Conservation (phyloP, 2,329 filamentous ascomycete species). For the Dothideomycetes sp. region DNA sequence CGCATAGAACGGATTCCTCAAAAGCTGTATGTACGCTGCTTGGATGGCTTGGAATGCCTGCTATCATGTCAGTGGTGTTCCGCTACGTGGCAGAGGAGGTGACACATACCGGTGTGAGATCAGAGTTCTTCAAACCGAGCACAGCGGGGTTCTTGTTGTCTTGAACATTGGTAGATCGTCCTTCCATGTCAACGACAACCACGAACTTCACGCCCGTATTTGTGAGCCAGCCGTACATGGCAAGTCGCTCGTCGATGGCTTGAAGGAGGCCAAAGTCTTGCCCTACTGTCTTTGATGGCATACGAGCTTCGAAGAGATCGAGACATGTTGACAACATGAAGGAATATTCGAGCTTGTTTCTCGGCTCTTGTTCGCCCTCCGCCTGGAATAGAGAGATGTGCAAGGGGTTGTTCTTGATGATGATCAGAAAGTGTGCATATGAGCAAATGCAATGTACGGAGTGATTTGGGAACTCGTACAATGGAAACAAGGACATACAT, state of each 20-base stretch:
- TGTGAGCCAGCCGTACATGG: constrained; percentile 91
- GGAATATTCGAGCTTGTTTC: constrained; percentile 76
- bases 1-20: constrained; percentile 92
- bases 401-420: constrained; percentile 76
- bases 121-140: constrained; percentile 68
- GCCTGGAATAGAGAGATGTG: constrained; percentile 85
- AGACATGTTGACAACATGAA: constrained; percentile 85
- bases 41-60: constrained; percentile 84
- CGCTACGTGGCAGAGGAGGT: neutral
- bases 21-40: constrained; percentile 74
- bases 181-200: constrained; percentile 82
- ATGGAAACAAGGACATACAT: constrained; percentile 45
- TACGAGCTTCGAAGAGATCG: constrained; percentile 83
- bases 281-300: constrained; percentile 59
- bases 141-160: constrained; percentile 28
- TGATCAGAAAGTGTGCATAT: neutral
- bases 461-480: neutral
- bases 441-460: neutral
- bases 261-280: constrained; percentile 88
- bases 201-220: constrained; percentile 91
- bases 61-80: no score
- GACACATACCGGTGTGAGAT: constrained; percentile 64
- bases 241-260: constrained; percentile 83
- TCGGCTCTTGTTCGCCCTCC: constrained; percentile 40
- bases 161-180: constrained; percentile 34